Percentiles rank a stretch among this genome's conserved stretches.
Evolutionary conservation across 306 rosid genomes (phyloP).

Genomic region (Rosa persica): DNA sequence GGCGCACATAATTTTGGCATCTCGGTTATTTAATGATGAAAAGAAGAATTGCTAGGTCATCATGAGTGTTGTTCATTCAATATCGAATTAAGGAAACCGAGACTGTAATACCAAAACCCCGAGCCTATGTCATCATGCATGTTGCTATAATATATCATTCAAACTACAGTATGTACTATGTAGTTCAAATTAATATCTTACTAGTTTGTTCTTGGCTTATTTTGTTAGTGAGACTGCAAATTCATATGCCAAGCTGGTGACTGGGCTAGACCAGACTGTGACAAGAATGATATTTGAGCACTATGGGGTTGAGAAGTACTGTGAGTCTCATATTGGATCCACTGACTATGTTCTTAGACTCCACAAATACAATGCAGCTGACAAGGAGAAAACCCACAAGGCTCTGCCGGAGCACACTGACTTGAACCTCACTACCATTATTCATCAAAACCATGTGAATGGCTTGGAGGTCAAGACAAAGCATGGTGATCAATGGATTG

Average conservation of each 20-base stretch:
- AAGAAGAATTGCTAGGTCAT: no score
- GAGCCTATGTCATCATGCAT: not conserved
- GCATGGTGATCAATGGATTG: constrained; percentile 18
- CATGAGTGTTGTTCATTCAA: not conserved
- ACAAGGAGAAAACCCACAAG: not conserved
- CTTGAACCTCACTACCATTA: constrained; percentile 14
- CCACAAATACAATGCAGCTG: not conserved
- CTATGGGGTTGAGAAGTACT: constrained; percentile 7
- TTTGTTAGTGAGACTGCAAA: constrained; percentile 15
- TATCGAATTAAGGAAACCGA: not conserved
- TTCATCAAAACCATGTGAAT: constrained; percentile 17
- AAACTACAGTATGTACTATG: no score
- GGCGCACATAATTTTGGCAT: no score
- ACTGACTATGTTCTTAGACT: constrained; percentile 2
- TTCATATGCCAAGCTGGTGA: constrained; percentile 6
- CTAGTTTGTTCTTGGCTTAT: not conserved
- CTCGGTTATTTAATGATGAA: no score
- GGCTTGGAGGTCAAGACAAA: constrained; percentile 25
- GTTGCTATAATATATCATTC: not conserved
- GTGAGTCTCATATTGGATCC: not conserved
- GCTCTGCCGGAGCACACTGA: constrained; percentile 16
- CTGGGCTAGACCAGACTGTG: constrained; percentile 14
- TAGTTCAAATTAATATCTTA: not conserved
- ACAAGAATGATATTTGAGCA: constrained; percentile 25
- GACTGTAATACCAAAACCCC: no score